Percentiles rank a stretch among this genome's conserved stretches.
phyloP scores from a whole-genome alignment of 2,329 filamentous ascomycete species.

The Trichophyton equinum region DNA sequence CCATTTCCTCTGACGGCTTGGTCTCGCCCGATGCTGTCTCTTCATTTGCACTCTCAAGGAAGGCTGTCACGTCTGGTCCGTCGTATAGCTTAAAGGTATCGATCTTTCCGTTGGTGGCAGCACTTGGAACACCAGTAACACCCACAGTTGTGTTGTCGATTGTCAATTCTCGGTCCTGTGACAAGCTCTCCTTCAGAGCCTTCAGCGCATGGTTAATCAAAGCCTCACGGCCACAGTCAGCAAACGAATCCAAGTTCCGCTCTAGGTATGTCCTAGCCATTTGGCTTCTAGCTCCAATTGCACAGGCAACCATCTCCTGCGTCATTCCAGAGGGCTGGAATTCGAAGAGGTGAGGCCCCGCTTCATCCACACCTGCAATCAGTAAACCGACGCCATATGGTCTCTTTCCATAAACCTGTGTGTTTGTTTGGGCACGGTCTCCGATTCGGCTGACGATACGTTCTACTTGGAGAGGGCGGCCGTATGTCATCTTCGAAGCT shows the following conservation, averaged over 20 bases:
- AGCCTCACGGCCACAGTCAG: conserved; percentile 63
- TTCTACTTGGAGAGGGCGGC: conserved; percentile 79
- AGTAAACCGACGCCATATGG: conserved; percentile 92
- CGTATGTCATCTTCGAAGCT: conserved; percentile 88
- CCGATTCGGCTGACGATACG: conserved; percentile 85
- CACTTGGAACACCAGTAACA: conserved; percentile 54
- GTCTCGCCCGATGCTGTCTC: conserved; percentile 38
- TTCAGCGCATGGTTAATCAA: conserved; percentile 80
- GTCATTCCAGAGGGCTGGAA: conserved; percentile 95
- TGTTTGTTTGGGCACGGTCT: conserved; percentile 94
- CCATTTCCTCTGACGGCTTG: conserved; percentile 39
- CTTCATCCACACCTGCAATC: conserved; percentile 85
- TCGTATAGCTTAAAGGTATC: conserved; percentile 88
- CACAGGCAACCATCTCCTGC: conserved; percentile 92
- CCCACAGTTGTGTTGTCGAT: conserved; percentile 93
- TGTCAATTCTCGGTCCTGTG: conserved; percentile 94
- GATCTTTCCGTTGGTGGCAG: conserved; percentile 42
- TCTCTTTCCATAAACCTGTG: conserved; percentile 90
- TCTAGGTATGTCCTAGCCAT: conserved; percentile 97
- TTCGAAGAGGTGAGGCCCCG: conserved; percentile 91
- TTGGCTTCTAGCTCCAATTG: conserved; percentile 89
- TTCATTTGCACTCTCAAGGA: conserved; percentile 62
- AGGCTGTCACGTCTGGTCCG: conserved; percentile 70
- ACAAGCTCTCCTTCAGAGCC: conserved; percentile 87
- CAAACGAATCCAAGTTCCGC: conserved; percentile 76